Conservation (phyloP, 768 basidiomycete species). For the Suillus ampliporus region DNA sequence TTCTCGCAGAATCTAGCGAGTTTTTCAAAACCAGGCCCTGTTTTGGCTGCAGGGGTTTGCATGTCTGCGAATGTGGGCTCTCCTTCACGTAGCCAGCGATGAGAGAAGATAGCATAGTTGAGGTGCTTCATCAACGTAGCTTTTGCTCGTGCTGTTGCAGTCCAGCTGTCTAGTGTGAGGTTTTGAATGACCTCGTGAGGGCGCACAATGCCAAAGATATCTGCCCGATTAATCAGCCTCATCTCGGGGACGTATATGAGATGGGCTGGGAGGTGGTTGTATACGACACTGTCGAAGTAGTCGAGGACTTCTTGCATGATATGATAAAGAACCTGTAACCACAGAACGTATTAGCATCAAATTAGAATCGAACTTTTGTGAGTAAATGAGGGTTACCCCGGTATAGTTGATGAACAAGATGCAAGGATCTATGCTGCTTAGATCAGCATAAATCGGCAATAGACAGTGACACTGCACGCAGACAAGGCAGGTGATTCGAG, state of each 20-base stretch:
- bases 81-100: conserved; percentile 10
- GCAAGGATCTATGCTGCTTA: no score
- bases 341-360: no score
- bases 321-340: no score
- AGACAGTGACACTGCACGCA: no score
- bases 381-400: no score
- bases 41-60: background rate
- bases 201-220: conserved; percentile 1
- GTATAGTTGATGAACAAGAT: no score
- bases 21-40: background rate
- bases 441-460: no score
- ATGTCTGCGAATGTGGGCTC: conserved; percentile 7
- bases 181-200: no score
- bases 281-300: conserved; percentile 13
- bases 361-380: no score
- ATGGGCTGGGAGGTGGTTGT: conserved; percentile 6
- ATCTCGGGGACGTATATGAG: conserved; percentile 9
- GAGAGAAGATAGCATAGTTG: conserved; percentile 11
- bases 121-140: background rate
- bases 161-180: background rate
- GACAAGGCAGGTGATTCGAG: no score
- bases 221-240: conserved; percentile 2
- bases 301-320: no score
- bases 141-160: background rate
- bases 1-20: background rate